Evolutionary conservation across 768 basidiomycete genomes (phyloP), one percentile per base, ranked within the genome.

Genomic region (Hemileccinum rubropunctum): DNA sequence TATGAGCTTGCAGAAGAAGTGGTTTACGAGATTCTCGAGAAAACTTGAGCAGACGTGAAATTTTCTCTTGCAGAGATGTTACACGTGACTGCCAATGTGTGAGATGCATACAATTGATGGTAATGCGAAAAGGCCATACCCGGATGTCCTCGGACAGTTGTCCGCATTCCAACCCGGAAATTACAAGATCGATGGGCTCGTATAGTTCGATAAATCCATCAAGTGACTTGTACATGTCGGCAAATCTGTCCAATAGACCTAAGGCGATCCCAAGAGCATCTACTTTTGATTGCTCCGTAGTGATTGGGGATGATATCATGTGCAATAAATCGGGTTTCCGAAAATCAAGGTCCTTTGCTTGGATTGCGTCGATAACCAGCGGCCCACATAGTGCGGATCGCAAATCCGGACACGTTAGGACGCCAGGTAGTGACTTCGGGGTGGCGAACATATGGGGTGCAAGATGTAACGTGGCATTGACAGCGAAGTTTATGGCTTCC

Each of bases 191-290:
- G 0, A 91, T 67, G 9, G 95, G 94, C 28, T 78, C 71, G 59
- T 84, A 94, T 2, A 97, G 69, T 61, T 99, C 97, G 50, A 92
- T 74, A 62, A 97, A 98, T 0, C 86, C 88, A 35, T 86, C 83
- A 12, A 91, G 66, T 2, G 81, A 76, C 58, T 88, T 89, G 72
- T 88, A 91, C 67, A 87, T 73, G 44, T 88, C 83, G 6, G 90
- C 82, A 60, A 79, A 92, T 32, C 77, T 77, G 13, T 76, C 77
- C 10, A 93, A 59, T 1, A 98, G 73, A 33, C 77, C 74, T 10
- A 95, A 63, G 1, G 84, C 65, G 8, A 86, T 64, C 5, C 75
- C 77, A 6, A 95, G 69, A 11, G 92, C 68, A 61, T 95, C 82
- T 1, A 82, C 76, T 69, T 95, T 95, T 28, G 72, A 72, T 63